Conservation (phyloP, 768 basidiomycete genomes). For the Pleurotus tuoliensis region DNA sequence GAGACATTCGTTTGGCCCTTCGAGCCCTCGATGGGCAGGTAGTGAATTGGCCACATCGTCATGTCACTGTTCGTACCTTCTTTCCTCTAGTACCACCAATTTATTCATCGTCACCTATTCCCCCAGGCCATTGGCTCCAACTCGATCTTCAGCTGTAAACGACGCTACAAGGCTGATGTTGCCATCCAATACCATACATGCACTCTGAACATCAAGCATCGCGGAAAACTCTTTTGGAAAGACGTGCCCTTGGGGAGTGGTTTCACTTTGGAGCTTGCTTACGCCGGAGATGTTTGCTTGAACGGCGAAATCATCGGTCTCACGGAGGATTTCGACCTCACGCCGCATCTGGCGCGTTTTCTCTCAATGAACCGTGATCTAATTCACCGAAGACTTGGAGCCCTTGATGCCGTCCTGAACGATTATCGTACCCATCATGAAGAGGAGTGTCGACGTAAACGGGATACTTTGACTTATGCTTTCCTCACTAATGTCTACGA, state of each 20-base stretch:
- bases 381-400: slow-evolving; percentile 37
- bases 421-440: slow-evolving; percentile 49
- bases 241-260: slow-evolving; percentile 63
- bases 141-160: slow-evolving; percentile 39
- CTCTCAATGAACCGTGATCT: slow-evolving; percentile 51
- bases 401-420: slow-evolving; percentile 43
- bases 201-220: slow-evolving; percentile 47
- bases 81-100: not conserved
- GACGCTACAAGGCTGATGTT: slow-evolving; percentile 49
- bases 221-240: slow-evolving; percentile 48
- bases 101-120: not conserved
- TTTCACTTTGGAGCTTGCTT: slow-evolving; percentile 58
- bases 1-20: slow-evolving; percentile 59
- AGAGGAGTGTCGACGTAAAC: slow-evolving; percentile 50
- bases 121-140: slow-evolving; percentile 44
- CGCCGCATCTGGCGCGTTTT: slow-evolving; percentile 58
- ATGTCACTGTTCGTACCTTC: slow-evolving; percentile 39
- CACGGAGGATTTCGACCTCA: slow-evolving; percentile 62
- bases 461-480: slow-evolving; percentile 50
- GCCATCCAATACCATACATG: slow-evolving; percentile 43
- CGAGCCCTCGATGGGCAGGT: slow-evolving; percentile 61
- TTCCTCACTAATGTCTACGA: slow-evolving; percentile 64
- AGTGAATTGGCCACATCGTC: slow-evolving; percentile 62
- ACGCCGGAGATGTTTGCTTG: slow-evolving; percentile 45
- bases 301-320: slow-evolving; percentile 57